Evolutionary conservation across 306 rosid species (phyloP), one percentile per base, ranked within the genome.

Genomic region (Cucumis cinereus): DNA sequence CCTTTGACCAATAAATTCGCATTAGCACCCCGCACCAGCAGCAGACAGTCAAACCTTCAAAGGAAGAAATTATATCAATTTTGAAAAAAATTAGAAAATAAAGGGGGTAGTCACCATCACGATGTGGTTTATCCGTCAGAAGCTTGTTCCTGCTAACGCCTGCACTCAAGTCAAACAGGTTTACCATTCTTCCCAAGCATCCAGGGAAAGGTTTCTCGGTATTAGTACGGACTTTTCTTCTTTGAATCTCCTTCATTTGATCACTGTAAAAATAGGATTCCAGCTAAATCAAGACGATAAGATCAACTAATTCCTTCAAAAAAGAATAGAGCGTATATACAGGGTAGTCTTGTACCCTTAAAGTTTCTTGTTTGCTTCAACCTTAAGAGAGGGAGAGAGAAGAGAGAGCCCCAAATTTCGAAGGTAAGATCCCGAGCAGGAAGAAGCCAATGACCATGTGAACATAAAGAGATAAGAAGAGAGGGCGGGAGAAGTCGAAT

Each of bases 131-230:
- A 60, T 91, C 97, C 1, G 86, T 84, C 40, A 94, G 98, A 71
- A 94, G 85, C 90, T 72, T 87, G 86, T 90, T 94, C 70, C 89
- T 90, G 50, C 89, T 78, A 6, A 89, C 87, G 67, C 92, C 92
- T 8, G 87, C 68, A 70, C 83, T 81, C 78, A 89, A 83, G 85
- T 94, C 97, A 84, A 94, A 94, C 82, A 94, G 90, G 85, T 86
- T 88, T 45, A 90, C 96, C 98, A 91, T 86, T 86, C 95, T 91
- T 85, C 98, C 98, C 86, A 91, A 62, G 79, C 98, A 94, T 59
- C 98, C 98, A 19, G 97, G 94, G 78, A 89, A 82, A 43, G 92
- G 90, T 53, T 91, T 91, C 66, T 90, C 98, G 26, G 41, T 49
- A 24, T 71, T 79, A 75, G 79, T 81, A 81, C 80, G 87, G 75